These are phyloP conservation scores for Didymosphaeria variabile DNA, from an alignment of 2,329 filamentous ascomycete species.

Conservation along the genomic window DNA sequence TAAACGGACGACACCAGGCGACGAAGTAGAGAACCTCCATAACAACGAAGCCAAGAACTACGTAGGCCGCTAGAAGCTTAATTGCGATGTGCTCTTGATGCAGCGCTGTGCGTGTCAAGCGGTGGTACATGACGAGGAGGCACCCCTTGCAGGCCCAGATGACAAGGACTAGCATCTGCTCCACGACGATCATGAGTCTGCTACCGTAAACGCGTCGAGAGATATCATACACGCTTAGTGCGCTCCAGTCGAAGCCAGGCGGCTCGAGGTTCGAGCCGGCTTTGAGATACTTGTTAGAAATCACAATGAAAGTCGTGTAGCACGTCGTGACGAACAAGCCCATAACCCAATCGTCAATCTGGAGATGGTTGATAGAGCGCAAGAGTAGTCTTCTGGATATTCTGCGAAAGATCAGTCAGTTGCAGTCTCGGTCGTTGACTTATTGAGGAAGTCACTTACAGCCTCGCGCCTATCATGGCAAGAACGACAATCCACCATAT, in stretches of 20 bases:
- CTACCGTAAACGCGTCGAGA: slow-evolving; percentile 39
- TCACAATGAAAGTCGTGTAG: slow-evolving; percentile 61
- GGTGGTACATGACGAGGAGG: slow-evolving; percentile 63
- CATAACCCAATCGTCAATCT: slow-evolving; percentile 68
- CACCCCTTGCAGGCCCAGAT: slow-evolving; percentile 64
- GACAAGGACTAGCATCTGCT: slow-evolving; percentile 61
- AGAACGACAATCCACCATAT: slow-evolving; percentile 57
- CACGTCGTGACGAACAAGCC: slow-evolving; percentile 56
- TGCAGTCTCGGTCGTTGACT: not conserved
- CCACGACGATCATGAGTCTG: slow-evolving; percentile 63
- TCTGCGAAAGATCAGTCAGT: slow-evolving; percentile 34
- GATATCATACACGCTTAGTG: slow-evolving; percentile 49
- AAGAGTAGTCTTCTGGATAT: slow-evolving; percentile 57
- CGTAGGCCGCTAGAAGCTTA: slow-evolving; percentile 57
- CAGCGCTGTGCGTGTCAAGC: slow-evolving; percentile 53
- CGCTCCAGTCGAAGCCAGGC: slow-evolving; percentile 55
- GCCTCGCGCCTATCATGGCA: slow-evolving; percentile 51
- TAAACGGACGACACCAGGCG: slow-evolving; percentile 64
- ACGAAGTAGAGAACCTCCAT: slow-evolving; percentile 61
- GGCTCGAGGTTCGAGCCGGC: slow-evolving; percentile 56
- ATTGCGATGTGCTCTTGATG: slow-evolving; percentile 45
- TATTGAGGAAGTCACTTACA: slow-evolving; percentile 44
- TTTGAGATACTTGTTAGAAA: slow-evolving; percentile 55
- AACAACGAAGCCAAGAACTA: slow-evolving; percentile 57
- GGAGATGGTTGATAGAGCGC: slow-evolving; percentile 58